These are phyloP conservation scores for Trypanosoma melophagium DNA, from an alignment of 208 protist species.

Conservation along the genomic window DNA sequence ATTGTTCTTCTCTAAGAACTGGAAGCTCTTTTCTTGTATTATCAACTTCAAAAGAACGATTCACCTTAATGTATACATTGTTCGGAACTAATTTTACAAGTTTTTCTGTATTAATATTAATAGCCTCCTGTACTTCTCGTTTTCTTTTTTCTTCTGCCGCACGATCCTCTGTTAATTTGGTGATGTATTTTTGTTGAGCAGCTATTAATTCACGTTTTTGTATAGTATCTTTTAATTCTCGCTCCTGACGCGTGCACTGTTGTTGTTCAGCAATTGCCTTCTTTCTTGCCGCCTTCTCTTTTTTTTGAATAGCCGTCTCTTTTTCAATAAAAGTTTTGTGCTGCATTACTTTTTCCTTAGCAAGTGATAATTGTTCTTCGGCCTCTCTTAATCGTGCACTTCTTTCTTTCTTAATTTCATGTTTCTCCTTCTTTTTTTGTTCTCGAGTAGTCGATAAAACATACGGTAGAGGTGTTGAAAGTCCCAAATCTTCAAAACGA, in stretches of 20 bases:
- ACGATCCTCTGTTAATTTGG: conserved; percentile 25
- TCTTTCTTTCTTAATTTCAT: conserved; percentile 72
- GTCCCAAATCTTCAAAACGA: conserved; percentile 79
- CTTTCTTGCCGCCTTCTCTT: conserved; percentile 66
- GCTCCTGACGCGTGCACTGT: conserved; percentile 44
- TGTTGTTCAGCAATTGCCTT: conserved; percentile 59
- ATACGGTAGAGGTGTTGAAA: conserved; percentile 67
- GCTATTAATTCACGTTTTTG: conserved; percentile 30
- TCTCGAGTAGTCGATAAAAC: conserved; percentile 58
- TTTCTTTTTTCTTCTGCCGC: conserved; percentile 31
- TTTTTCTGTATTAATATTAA: conserved; percentile 43
- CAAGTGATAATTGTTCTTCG: conserved; percentile 47
- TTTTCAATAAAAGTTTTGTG: conserved; percentile 63
- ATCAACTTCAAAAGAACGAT: conserved; percentile 57
- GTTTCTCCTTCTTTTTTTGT: conserved; percentile 54
- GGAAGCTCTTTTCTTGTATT: conserved; percentile 69
- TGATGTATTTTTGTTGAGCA: conserved; percentile 42
- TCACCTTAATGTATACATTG: conserved; percentile 68
- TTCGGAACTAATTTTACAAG: conserved; percentile 38
- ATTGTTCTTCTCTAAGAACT: conserved; percentile 86
- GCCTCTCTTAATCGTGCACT: conserved; percentile 60
- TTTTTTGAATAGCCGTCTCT: conserved; percentile 41
- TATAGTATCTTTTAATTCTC: conserved; percentile 45
- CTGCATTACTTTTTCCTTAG: conserved; percentile 50
- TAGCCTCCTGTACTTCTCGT: conserved; percentile 45